These are phyloP conservation scores for Lasiodiplodia citricola DNA, from an alignment of 2,329 filamentous ascomycete species.

Conservation along the genomic window DNA sequence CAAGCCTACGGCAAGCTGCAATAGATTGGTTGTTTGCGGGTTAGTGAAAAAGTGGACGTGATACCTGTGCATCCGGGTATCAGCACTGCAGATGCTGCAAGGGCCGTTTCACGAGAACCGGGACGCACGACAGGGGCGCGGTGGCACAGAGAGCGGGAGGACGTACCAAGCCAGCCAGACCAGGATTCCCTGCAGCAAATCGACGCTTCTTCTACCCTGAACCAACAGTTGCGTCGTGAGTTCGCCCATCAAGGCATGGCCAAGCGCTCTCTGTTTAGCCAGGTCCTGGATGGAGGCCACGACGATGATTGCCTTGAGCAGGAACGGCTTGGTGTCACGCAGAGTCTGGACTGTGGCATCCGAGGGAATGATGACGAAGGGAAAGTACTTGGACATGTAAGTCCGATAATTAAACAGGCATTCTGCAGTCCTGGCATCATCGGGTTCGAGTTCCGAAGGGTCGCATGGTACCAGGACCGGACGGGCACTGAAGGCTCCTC, in stretches of 20 bases:
- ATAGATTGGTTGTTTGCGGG: conserved; percentile 43
- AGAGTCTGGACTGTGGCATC: conserved; percentile 10
- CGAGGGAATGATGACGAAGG: conserved; percentile 22
- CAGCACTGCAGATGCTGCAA: conserved; percentile 20
- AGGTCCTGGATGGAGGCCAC: conserved; percentile 23
- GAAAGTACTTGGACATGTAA: conserved; percentile 23
- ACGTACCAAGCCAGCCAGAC: conserved; percentile 25
- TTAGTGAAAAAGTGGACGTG: conserved; percentile 50
- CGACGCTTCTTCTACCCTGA: conserved; percentile 10
- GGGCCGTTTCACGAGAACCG: conserved; percentile 17
- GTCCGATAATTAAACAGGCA: conserved; percentile 24
- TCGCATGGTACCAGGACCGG: not conserved
- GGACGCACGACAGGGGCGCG: conserved; percentile 8
- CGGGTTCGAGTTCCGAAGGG: conserved; percentile 13
- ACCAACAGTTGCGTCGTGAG: conserved; percentile 8
- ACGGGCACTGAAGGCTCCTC: conserved; percentile 16
- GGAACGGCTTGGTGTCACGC: conserved; percentile 24
- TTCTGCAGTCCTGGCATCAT: conserved; percentile 3
- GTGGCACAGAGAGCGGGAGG: conserved; percentile 2
- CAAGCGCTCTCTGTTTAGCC: conserved; percentile 10
- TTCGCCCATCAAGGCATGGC: conserved; percentile 13
- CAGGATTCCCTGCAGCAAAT: conserved; percentile 25
- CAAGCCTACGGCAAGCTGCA: conserved; percentile 49
- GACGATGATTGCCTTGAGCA: conserved; percentile 18
- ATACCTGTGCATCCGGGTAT: conserved; percentile 37